phyloP scores from a whole-genome alignment of 306 rosid species.

The Coriaria nepalensis region DNA sequence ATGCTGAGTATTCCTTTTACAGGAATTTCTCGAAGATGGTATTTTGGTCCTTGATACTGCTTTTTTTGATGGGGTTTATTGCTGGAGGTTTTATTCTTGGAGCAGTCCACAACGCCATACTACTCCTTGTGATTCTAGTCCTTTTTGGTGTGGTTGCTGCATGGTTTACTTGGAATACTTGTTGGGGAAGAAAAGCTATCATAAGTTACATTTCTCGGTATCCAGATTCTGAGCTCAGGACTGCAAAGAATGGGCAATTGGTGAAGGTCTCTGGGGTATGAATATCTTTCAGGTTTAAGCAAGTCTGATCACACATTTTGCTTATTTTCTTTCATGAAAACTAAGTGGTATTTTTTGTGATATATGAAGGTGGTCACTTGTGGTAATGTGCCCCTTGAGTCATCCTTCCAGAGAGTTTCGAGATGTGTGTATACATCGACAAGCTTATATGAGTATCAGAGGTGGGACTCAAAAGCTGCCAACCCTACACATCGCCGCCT shows the following conservation, averaged over 20 bases:
- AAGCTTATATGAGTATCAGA: slow-evolving; percentile 83
- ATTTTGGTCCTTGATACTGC: slow-evolving; percentile 87
- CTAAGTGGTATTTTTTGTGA: background rate
- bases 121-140: slow-evolving; percentile 71
- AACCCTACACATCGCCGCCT: slow-evolving; percentile 86
- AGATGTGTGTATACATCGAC: slow-evolving; percentile 96
- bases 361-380: slow-evolving; percentile 84
- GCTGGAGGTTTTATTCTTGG: slow-evolving; percentile 99
- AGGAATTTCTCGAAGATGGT: slow-evolving; percentile 86
- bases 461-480: slow-evolving; percentile 96
- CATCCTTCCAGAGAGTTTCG: slow-evolving; percentile 84
- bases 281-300: slow-evolving; percentile 3
- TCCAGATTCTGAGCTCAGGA: slow-evolving; percentile 95
- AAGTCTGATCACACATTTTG: too few relatives aligned
- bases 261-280: slow-evolving; percentile 99
- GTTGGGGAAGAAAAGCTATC: slow-evolving; percentile 79
- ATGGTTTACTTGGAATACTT: slow-evolving; percentile 83
- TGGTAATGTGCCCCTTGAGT: slow-evolving; percentile 93
- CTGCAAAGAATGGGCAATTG: slow-evolving; percentile 93
- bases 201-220: slow-evolving; percentile 64
- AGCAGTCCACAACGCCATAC: slow-evolving; percentile 86
- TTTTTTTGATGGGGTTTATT: slow-evolving; percentile 92
- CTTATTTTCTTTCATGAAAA: slow-evolving; percentile 3
- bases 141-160: slow-evolving; percentile 67
- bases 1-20: slow-evolving; percentile 73